A percentile compares a stretch with the other conserved stretches of the same genome.
Conservation (phyloP, 306 rosid species). For the Dalbergia cultrata region DNA sequence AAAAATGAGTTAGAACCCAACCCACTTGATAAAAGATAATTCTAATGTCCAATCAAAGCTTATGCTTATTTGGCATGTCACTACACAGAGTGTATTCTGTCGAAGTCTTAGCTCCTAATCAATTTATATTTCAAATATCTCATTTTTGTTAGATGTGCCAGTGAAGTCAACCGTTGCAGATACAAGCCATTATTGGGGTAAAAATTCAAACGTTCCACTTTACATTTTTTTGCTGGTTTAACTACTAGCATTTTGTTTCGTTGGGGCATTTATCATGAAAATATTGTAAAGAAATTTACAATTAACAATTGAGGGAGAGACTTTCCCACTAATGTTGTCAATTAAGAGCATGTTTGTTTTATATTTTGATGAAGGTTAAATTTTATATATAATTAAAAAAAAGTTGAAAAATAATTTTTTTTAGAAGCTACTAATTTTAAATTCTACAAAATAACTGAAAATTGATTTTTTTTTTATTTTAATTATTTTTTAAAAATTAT, state of each 20-base stretch:
- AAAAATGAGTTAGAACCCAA: constrained; percentile 8
- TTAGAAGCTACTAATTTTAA: too few relatives aligned
- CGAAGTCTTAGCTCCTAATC: background rate
- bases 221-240: background rate
- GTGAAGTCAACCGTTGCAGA: constrained; percentile 18
- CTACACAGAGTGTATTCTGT: background rate
- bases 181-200: background rate
- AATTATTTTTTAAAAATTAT: too few relatives aligned
- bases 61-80: constrained; percentile 18
- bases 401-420: too few relatives aligned
- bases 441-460: too few relatives aligned
- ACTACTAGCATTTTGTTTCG: background rate
- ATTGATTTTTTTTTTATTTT: too few relatives aligned
- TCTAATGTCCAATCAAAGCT: background rate
- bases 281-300: too few relatives aligned
- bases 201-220: background rate
- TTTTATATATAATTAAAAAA: too few relatives aligned
- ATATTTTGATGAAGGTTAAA: too few relatives aligned
- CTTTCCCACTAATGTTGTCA: background rate
- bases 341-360: too few relatives aligned
- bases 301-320: background rate
- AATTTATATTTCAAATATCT: too few relatives aligned
- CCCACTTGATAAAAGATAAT: constrained; percentile 13
- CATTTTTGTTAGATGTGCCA: background rate
- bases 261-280: too few relatives aligned